Evolutionary conservation across 805 yeast species (phyloP).

Genomic region (Ogataea corticis): DNA sequence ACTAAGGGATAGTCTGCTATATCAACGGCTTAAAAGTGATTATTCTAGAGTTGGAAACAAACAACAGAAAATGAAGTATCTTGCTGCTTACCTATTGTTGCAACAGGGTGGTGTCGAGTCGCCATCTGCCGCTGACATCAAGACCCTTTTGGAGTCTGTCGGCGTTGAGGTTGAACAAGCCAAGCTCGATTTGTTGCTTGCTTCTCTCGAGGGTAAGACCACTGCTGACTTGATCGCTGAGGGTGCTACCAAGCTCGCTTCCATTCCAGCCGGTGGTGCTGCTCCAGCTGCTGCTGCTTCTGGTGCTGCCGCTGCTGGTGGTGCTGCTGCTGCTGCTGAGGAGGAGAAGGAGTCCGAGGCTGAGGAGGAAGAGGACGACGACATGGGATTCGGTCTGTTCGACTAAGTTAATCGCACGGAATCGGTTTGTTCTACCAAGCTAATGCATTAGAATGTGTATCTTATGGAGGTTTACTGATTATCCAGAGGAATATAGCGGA

Average conservation of each 20-base stretch:
- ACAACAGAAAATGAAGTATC: slow-evolving; percentile 72
- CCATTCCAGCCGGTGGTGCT: slow-evolving; percentile 98
- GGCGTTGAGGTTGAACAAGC: slow-evolving; percentile 94
- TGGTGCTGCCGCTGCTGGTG: slow-evolving; percentile 70
- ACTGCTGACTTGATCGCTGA: slow-evolving; percentile 87
- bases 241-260: slow-evolving; percentile 95
- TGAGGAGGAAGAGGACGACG: slow-evolving; percentile 63
- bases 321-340: slow-evolving; percentile 71
- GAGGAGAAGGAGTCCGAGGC: slow-evolving; percentile 67
- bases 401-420: slow-evolving; percentile 50
- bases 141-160: slow-evolving; percentile 86
- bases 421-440: slow-evolving; percentile 42
- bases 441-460: slow-evolving; percentile 6
- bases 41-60: slow-evolving; percentile 48
- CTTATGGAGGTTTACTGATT: background rate
- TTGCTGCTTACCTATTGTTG: slow-evolving; percentile 98
- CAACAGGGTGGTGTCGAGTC: slow-evolving; percentile 95
- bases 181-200: slow-evolving; percentile 75
- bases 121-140: slow-evolving; percentile 92
- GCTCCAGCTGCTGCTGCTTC: slow-evolving; percentile 76
- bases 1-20: slow-evolving; percentile 81
- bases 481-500: slow-evolving; percentile 6
- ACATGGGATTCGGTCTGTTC: slow-evolving; percentile 67
- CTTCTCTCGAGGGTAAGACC: slow-evolving; percentile 92
- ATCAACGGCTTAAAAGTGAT: slow-evolving; percentile 70